A percentile compares a stretch with the other conserved stretches of the same genome.
phyloP scores from a whole-genome alignment of 192 early-diverging fungal genomes.

The Coemansia sp. region DNA sequence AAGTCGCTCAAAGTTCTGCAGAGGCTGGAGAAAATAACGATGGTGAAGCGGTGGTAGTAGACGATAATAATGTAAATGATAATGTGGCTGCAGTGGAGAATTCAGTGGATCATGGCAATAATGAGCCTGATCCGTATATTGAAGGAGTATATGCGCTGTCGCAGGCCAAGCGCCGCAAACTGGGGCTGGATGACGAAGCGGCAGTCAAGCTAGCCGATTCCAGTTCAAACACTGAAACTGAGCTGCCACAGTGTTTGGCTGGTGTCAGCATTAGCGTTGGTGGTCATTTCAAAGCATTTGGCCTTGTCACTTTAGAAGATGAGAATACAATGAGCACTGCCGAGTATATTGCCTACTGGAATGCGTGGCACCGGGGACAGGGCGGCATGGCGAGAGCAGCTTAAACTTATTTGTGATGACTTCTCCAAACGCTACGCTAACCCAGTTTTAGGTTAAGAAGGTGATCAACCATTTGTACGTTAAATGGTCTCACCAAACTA shows the following conservation, averaged over 20 bases:
- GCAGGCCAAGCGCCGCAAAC: conserved; percentile 32
- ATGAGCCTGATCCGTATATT: conserved; percentile 27
- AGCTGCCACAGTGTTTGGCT: background rate
- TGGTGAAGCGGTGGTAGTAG: background rate
- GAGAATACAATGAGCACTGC: conserved; percentile 31
- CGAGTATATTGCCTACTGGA: conserved; percentile 47
- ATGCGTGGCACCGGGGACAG: conserved; percentile 24
- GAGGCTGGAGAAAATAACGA: background rate
- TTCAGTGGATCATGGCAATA: background rate
- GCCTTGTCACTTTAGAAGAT: conserved; percentile 28
- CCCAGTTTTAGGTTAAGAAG: too few relatives aligned
- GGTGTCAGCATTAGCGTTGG: conserved; percentile 18
- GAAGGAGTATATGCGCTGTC: conserved; percentile 44
- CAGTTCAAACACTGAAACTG: conserved; percentile 4
- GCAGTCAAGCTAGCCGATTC: conserved; percentile 9
- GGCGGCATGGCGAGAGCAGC: background rate
- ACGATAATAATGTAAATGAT: background rate
- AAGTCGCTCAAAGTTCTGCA: background rate
- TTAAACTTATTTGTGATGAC: background rate
- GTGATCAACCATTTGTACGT: too few relatives aligned
- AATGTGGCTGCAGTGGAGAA: background rate
- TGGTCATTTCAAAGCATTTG: conserved; percentile 35
- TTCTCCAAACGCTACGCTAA: too few relatives aligned
- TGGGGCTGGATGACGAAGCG: conserved; percentile 31
- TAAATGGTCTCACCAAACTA: too few relatives aligned